Evolutionary conservation across 495 filamentous ascomycete species (phyloP), one percentile per base, ranked within the genome.

Genomic region (Geopyxis carbonaria): DNA sequence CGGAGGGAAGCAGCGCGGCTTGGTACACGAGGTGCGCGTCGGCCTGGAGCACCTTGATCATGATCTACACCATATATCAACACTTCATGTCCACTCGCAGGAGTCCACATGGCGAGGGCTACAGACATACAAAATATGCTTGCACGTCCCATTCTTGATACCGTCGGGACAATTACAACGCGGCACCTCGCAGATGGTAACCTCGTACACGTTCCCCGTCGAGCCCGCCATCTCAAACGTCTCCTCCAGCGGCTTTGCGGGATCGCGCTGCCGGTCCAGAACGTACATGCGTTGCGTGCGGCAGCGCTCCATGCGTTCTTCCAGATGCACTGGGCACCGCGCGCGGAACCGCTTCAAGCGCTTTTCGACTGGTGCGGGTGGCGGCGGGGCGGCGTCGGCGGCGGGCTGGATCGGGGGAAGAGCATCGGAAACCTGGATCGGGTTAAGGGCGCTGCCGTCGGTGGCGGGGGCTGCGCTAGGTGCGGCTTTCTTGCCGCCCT

Each of bases 91-190:
- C 64, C 45, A 16, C 23, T 28, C 16, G 46, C 15, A 35, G 30
- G 13, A 4, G 25, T 23, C 4, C 22, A 10, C n/a, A 19, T 34
- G 22, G 31, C 30, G 33, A 58, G 32, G 62, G 72, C 74, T n/a
- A n/a, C n/a, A n/a, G n/a, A n/a, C n/a, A 47, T 77, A 79, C 40
- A 70, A 56, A 27, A 79, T 72, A 46, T 80, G 76, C 51, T 79
- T 80, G 61, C 76, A 79, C 39, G 74, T 69, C 40, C 70, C 67
- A 14, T 67, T 65, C 45, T 70, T 66, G 22, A 24, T 41, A 14
- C 56, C 59, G 54, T 74, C 67, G 0, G 73, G 71, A 53, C 76
- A 78, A 36, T 60, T 61, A 50, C 76, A 80, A 23, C 34, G 55
- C 1, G 73, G 70, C 14, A 61, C 46, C 23, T 65, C 61, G 42